A percentile compares a stretch with the other conserved stretches of the same genome.
These are phyloP conservation scores for Candida neerlandica DNA, from an alignment of 1,139 yeast species.

Conservation along the genomic window DNA sequence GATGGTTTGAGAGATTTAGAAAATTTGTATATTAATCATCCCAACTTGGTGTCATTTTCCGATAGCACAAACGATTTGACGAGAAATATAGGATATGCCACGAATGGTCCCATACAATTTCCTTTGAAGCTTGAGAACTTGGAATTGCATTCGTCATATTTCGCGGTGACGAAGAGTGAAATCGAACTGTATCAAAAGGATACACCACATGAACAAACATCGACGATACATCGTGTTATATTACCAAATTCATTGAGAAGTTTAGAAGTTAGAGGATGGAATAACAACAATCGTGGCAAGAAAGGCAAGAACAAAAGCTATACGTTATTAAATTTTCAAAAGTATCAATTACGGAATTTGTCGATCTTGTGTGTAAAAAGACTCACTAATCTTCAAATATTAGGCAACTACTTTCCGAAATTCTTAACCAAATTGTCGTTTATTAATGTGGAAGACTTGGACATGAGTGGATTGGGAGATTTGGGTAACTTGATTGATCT, in stretches of 20 bases:
- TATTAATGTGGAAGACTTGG: too few species aligned
- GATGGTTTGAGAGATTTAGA: not conserved
- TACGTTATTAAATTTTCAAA: not conserved
- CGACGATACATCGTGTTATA: not conserved
- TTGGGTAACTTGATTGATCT: too few species aligned
- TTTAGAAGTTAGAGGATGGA: not conserved
- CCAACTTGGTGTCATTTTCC: not conserved
- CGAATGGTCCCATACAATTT: not conserved
- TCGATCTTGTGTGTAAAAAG: too few species aligned
- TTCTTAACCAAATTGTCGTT: too few species aligned
- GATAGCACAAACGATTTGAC: too few species aligned
- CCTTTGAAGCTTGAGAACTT: not conserved
- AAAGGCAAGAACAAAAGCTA: not conserved
- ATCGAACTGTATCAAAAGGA: too few species aligned
- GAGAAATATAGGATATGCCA: not conserved
- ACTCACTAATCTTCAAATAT: too few species aligned
- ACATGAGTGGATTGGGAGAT: too few species aligned
- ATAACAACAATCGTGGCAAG: too few species aligned
- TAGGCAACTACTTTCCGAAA: too few species aligned
- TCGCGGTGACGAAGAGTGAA: not conserved
- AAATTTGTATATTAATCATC: not conserved
- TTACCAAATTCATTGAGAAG: not conserved
- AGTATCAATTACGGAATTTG: not conserved
- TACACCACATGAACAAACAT: too few species aligned
- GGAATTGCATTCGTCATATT: not conserved